A percentile compares a stretch with the other conserved stretches of the same genome.
phyloP scores from a whole-genome alignment of 2,329 filamentous ascomycete genomes.

The Pseudohalonectria lignicola region DNA sequence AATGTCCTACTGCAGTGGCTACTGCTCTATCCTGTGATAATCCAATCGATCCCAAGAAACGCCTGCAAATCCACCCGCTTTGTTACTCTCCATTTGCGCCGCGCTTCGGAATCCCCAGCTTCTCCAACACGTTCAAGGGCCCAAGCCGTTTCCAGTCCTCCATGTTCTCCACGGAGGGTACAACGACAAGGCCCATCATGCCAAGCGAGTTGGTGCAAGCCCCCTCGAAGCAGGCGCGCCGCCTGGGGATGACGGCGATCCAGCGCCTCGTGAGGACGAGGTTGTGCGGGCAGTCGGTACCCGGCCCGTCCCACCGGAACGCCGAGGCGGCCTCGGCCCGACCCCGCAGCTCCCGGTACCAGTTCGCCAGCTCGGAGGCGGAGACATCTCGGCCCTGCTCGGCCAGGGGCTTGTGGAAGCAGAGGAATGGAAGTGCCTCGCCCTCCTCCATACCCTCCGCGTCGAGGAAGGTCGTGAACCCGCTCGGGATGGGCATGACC shows the following conservation, averaged over 20 bases:
- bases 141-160: not conserved
- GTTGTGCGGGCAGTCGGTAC: conserved; percentile 14
- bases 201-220: conserved; percentile 19
- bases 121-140: not conserved
- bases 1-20: no score
- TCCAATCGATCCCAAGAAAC: no score
- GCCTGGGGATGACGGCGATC: conserved; percentile 21
- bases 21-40: no score
- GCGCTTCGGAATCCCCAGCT: conserved; percentile 1
- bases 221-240: conserved; percentile 13
- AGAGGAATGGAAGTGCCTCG: not conserved
- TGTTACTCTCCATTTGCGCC: no score
- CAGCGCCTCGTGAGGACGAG: conserved; percentile 18
- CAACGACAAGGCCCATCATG: conserved; percentile 18
- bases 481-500: conserved; percentile 21
- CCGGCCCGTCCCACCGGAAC: conserved; percentile 3
- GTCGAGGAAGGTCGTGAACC: conserved; percentile 5
- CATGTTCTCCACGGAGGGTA: not conserved
- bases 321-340: not conserved
- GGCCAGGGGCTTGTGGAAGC: not conserved
- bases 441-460: not conserved
- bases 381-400: not conserved
- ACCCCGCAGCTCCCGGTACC: not conserved
- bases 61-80: no score
- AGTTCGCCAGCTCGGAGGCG: not conserved